Conservation (phyloP, 495 filamentous ascomycete genomes). For the Neurospora sp. region DNA sequence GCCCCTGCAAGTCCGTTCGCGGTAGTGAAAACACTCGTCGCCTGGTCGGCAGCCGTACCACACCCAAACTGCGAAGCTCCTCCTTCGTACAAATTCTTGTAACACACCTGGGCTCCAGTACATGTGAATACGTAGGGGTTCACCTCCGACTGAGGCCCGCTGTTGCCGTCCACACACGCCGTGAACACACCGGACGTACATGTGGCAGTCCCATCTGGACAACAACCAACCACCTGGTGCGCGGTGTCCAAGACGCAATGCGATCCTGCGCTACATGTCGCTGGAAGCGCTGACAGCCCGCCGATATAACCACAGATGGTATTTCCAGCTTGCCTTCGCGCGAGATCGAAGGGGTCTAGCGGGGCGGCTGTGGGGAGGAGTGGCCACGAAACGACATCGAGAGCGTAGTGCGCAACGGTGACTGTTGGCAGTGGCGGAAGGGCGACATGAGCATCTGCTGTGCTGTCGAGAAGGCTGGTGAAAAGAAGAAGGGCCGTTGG, state of each 20-base stretch:
- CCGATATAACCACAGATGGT: conserved; percentile 40
- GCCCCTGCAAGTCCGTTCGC: conserved; percentile 23
- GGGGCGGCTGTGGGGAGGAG: conserved; percentile 28
- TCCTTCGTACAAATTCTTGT: conserved; percentile 36
- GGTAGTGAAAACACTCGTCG: conserved; percentile 30
- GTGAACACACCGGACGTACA: conserved; percentile 40
- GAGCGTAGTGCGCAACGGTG: conserved; percentile 26
- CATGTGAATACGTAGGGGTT: conserved; percentile 42
- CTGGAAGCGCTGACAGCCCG: conserved; percentile 31
- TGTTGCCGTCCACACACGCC: conserved; percentile 37
- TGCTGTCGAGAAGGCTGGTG: conserved; percentile 22
- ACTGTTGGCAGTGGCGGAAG: conserved; percentile 24
- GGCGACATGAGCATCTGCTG: conserved; percentile 22
- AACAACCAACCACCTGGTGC: conserved; percentile 37
- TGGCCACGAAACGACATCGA: conserved; percentile 36
- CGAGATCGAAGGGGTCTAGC: conserved; percentile 21
- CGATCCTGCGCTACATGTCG: conserved; percentile 38
- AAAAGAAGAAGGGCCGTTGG: conserved; percentile 32
- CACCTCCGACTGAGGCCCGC: conserved; percentile 33
- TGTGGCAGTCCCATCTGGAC: conserved; percentile 31
- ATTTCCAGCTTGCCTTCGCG: conserved; percentile 28
- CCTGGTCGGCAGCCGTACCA: conserved; percentile 33
- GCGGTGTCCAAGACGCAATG: conserved; percentile 38
- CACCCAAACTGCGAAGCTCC: conserved; percentile 40
- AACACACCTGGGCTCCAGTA: conserved; percentile 32